Percentiles rank a stretch among this genome's conserved stretches.
Evolutionary conservation across 192 early-diverging fungal genomes (phyloP).

Genomic region (Coemansia sp.): DNA sequence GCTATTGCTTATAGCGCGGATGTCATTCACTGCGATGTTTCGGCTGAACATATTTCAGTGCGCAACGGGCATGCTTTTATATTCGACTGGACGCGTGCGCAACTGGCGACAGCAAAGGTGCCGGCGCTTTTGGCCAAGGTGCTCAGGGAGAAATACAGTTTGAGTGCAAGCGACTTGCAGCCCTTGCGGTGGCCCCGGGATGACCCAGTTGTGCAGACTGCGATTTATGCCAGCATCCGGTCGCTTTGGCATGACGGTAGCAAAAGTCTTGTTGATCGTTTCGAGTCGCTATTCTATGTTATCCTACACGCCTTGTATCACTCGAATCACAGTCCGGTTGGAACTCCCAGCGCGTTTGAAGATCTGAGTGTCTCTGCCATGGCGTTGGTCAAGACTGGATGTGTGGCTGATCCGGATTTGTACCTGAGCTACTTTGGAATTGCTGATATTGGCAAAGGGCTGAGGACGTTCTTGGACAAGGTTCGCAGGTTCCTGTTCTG

Average conservation of each 20-base stretch:
- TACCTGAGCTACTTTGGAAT: not conserved
- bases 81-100: constrained; percentile 27
- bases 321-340: not conserved
- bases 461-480: not conserved
- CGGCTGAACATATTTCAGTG: constrained; percentile 21
- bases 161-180: not conserved
- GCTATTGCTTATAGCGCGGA: constrained; percentile 6
- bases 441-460: not conserved
- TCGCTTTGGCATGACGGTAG: not conserved
- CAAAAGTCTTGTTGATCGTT: constrained; percentile 7
- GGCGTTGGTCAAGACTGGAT: constrained; percentile 2
- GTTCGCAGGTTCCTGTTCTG: not conserved
- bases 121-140: not conserved
- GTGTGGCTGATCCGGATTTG: not conserved
- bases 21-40: constrained; percentile 28
- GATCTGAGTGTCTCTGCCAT: not conserved
- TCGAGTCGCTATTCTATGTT: constrained; percentile 31
- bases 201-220: not conserved
- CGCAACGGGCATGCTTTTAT: not conserved
- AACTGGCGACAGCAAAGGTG: not conserved
- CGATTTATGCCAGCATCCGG: constrained; percentile 14
- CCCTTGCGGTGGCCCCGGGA: not conserved
- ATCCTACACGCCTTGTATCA: not conserved
- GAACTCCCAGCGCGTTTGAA: not conserved
- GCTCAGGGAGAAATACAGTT: not conserved